Base-by-base conservation (phyloP, 768 basidiomycete species). In the Phallus indusiatus region DNA sequence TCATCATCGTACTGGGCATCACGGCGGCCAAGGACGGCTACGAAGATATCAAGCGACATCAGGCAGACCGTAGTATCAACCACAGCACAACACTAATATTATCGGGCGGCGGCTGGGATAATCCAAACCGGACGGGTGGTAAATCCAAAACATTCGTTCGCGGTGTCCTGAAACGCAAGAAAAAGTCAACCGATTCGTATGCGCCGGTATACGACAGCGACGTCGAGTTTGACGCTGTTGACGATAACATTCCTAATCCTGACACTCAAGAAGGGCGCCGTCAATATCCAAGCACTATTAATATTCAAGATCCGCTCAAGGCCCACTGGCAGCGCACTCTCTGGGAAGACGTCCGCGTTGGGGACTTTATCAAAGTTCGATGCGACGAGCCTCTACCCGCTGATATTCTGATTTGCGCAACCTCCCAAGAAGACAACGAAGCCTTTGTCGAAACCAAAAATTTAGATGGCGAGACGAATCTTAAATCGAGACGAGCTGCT, bases 401-500 rank as follows among this genome's bases (percentile, higher is more conserved):
- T 8, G 95, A 99, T 67, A 87, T 98, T 63, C 79, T 94, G 61
- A 90, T 99, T 0, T 80, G 97, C 6, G 84, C 92, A 9, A 94
- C 94, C 0, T 94, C 91, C 8, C 92, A 96, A 71, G 74, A 90
- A 1, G 94, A 96, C 62, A 88, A 90, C 11, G 75, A 93, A 72
- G 96, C 94, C 70, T 99, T 93, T 66, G 78, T 98, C 55, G 95
- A 98, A 76, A 98, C 95, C 49, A 98, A 98, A 79, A 97, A 98
- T 68, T 73, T 98, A 56, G 95, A 98, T 65, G 95, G 95, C 1
- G 95, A 98, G 74, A 97, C 95, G 50, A 98, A 98, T 69, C 75
- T 98, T 65, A 99, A 99, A 73, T 84, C 86, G 6, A 82, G 95
- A 20, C 83, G 78, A 68, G 81, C 89, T 7, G 42, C n/a, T 42